These are phyloP conservation scores for Cryptosporidium sp. DNA, from an alignment of 169 alveolate species.

Conservation along the genomic window DNA sequence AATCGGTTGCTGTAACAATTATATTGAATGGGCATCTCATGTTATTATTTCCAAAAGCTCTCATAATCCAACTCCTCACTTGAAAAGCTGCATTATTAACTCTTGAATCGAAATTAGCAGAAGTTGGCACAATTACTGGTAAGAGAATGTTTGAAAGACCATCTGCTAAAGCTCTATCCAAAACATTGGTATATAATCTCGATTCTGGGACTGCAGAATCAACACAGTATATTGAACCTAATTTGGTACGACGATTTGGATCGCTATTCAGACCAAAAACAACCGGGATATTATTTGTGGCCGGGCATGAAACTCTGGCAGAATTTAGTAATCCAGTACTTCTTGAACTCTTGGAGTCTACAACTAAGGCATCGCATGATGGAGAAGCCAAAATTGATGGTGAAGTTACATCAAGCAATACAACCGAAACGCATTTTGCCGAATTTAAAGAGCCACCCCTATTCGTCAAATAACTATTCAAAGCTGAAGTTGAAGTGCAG, in stretches of 20 bases:
- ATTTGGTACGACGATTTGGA: not conserved
- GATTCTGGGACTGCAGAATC: not conserved
- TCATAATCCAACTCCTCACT: constrained; percentile 35
- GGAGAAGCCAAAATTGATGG: constrained; percentile 12
- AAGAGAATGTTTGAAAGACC: not conserved
- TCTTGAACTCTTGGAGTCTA: constrained; percentile 10
- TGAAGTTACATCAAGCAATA: not conserved
- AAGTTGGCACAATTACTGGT: constrained; percentile 5
- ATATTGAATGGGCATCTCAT: constrained; percentile 44
- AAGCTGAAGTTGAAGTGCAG: not conserved
- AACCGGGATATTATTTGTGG: not conserved
- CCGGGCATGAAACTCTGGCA: constrained; percentile 50
- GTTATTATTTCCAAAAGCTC: constrained; percentile 13
- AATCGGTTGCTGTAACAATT: constrained; percentile 9
- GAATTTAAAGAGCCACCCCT: constrained; percentile 51
- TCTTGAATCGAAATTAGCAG: constrained; percentile 8
- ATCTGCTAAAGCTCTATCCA: not conserved
- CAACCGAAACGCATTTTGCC: constrained; percentile 41
- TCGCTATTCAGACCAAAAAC: not conserved
- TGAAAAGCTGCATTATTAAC: constrained; percentile 14
- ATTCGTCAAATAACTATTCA: not conserved
- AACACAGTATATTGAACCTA: constrained; percentile 49
- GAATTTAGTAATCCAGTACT: not conserved
- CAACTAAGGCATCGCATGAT: constrained; percentile 47
- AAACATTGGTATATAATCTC: constrained; percentile 1